A percentile compares a stretch with the other conserved stretches of the same genome.
Conservation (phyloP, 345 rosid genomes). For the Hypericum perforatum region DNA sequence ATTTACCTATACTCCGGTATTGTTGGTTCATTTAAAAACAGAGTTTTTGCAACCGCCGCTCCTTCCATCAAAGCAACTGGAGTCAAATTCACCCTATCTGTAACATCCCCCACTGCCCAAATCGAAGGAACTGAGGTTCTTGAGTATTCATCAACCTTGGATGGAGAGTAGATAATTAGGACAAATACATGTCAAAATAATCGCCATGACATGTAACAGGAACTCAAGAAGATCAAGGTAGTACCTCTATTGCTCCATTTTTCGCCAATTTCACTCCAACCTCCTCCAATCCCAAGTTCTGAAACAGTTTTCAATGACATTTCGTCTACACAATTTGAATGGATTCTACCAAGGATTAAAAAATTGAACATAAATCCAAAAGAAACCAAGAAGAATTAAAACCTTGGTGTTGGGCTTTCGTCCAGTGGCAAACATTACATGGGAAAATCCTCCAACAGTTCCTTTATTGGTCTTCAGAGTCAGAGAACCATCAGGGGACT, state of each 20-base stretch:
- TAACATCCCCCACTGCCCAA: constrained; percentile 98
- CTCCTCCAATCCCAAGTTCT: constrained; percentile 83
- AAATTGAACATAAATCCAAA: constrained; percentile 1
- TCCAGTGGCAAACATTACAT: constrained; percentile 96
- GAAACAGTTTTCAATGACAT: constrained; percentile 16
- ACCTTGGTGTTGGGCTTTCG: constrained; percentile 91
- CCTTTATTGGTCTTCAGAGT: constrained; percentile 84
- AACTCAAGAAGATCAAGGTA: neutral
- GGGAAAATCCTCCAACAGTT: constrained; percentile 79
- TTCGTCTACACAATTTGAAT: no score
- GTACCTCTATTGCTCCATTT: constrained; percentile 91
- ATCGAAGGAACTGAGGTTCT: constrained; percentile 77
- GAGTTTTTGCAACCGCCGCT: constrained; percentile 81
- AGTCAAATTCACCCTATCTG: constrained; percentile 86
- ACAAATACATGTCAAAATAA: constrained; percentile 5
- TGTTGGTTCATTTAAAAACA: constrained; percentile 68
- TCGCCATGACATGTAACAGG: constrained; percentile 2
- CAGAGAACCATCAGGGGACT: constrained; percentile 64
- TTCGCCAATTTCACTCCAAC: constrained; percentile 62
- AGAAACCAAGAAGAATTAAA: constrained; percentile 8
- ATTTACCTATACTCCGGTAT: constrained; percentile 79
- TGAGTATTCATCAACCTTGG: constrained; percentile 86
- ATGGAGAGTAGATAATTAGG: neutral
- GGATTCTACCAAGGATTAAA: neutral
- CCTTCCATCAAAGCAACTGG: constrained; percentile 99